Percentiles rank a stretch among this genome's conserved stretches.
Conservation (phyloP, 2,329 filamentous ascomycete species). For the Cytospora paraplurivora region DNA sequence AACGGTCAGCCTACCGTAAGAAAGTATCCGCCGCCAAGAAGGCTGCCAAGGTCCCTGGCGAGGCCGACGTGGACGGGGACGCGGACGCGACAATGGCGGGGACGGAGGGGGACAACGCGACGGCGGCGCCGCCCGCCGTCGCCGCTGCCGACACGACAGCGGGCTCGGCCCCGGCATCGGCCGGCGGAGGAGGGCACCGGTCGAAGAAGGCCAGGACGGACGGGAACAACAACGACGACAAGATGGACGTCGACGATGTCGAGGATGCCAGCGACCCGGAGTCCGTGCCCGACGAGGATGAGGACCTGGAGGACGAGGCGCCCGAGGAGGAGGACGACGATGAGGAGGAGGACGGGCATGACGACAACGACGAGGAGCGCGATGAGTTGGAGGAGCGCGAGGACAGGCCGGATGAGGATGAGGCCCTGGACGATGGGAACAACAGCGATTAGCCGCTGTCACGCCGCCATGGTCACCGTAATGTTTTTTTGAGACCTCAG, state of each 20-base stretch:
- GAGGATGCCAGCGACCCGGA: constrained; percentile 42
- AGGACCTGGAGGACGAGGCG: constrained; percentile 45
- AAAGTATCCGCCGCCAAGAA: constrained; percentile 68
- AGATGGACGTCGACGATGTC: constrained; percentile 49
- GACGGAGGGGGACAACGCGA: constrained; percentile 35
- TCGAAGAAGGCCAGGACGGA: constrained; percentile 45
- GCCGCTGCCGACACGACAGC: constrained; percentile 27
- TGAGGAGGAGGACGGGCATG: constrained; percentile 43
- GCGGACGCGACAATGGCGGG: constrained; percentile 37
- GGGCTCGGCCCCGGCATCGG: background rate
- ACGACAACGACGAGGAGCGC: constrained; percentile 55
- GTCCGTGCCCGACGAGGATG: constrained; percentile 38
- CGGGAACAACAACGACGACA: constrained; percentile 44
- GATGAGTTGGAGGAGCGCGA: constrained; percentile 52
- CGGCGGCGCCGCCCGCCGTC: constrained; percentile 7
- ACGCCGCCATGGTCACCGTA: background rate
- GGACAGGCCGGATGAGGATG: constrained; percentile 55
- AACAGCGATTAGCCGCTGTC: constrained; percentile 53
- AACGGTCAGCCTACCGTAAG: constrained; percentile 72
- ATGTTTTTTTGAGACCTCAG: background rate
- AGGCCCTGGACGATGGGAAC: constrained; percentile 62
- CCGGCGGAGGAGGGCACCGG: constrained; percentile 33
- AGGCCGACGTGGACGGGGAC: constrained; percentile 23
- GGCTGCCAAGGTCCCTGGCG: constrained; percentile 36
- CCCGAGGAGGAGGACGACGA: constrained; percentile 54